A percentile compares a stretch with the other conserved stretches of the same genome.
These are phyloP conservation scores for Globisporangium yorkense DNA, from an alignment of 352 stramenopile species.

Conservation along the genomic window DNA sequence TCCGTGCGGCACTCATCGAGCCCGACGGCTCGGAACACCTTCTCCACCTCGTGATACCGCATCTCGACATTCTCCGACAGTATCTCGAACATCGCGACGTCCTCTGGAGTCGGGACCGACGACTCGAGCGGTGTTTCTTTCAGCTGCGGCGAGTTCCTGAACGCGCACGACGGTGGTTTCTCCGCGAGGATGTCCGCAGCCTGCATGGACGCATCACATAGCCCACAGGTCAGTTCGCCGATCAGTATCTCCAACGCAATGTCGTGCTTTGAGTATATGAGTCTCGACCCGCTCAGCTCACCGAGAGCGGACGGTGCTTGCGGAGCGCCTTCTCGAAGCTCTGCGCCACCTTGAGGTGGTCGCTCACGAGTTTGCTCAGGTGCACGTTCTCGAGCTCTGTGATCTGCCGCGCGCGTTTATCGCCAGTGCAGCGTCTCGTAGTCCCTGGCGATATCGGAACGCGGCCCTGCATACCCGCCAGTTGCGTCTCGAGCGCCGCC, in stretches of 20 bases:
- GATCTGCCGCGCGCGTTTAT: not conserved
- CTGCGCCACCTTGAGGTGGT: conserved; percentile 18
- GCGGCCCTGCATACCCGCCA: not conserved
- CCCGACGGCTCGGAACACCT: conserved; percentile 2
- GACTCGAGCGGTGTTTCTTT: not conserved
- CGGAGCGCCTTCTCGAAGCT: conserved; percentile 15
- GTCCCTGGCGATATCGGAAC: not conserved
- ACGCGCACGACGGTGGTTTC: not conserved
- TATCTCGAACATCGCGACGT: not conserved
- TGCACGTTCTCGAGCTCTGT: conserved; percentile 14
- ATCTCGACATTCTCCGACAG: conserved; percentile 2
- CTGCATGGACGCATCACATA: not conserved
- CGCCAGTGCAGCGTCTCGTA: not conserved
- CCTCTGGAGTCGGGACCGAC: not conserved
- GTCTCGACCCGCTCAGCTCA: conserved; percentile 1
- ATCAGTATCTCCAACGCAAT: not conserved
- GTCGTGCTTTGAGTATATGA: too few relatives aligned
- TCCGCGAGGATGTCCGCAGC: not conserved
- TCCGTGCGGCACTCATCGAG: not conserved
- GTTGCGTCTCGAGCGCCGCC: not conserved
- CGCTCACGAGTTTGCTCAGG: conserved; percentile 23
- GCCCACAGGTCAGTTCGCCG: not conserved
- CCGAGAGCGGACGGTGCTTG: conserved; percentile 15
- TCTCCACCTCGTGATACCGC: conserved; percentile 8
- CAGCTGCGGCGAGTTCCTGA: not conserved